Base-by-base conservation (phyloP, 371 early-diverging fungal species). In the Apophysomyces elegans region DNA sequence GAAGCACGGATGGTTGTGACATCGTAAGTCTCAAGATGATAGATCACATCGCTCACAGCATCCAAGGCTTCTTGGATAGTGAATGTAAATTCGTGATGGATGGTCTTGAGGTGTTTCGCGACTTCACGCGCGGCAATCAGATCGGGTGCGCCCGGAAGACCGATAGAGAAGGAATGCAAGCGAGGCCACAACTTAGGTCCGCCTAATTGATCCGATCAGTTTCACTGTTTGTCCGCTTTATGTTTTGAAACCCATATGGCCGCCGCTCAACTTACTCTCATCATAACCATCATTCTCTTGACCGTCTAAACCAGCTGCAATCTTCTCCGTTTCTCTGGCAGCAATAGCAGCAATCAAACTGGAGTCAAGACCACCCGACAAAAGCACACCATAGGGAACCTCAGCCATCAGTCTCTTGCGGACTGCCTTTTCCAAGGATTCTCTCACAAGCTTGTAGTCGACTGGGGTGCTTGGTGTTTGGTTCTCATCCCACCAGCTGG, bases 1-100 rank as follows among this genome's bases (percentile, higher is more conserved):
- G 93, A 93, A 6, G 98, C 98, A 58, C 98, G 92, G 73, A 97
- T 88, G 32, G 98, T 97, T 16, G 98, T 98, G n/a, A 98, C 98
- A 77, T 98, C 98, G 75, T 98, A 98, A 1, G 97, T 97, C 81
- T 98, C 98, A 47, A 98, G 80, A 69, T 98, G 97, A 72, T 94
- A 91, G 72, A 98, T 92, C 59, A 98, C 96, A 78, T 98, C 98
- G 58, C 85, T 86, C 35, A 98, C 86, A 46, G 98, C 96, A 79
- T 98, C 98, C 58, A 95, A 79, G 41, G 96, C 98, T 75, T 98
- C 97, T 77, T 96, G 92, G 18, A 95, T 84, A 0, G 96, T 96
- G 78, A 95, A 98, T 0, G 95, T 95, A 79, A 88, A 96, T 77
- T 91, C 95, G 78, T 95, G 96, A 79, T 98, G 98, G 14, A 87